Conservation (phyloP, 179 eudicot species). For the Dionaea muscipula region DNA sequence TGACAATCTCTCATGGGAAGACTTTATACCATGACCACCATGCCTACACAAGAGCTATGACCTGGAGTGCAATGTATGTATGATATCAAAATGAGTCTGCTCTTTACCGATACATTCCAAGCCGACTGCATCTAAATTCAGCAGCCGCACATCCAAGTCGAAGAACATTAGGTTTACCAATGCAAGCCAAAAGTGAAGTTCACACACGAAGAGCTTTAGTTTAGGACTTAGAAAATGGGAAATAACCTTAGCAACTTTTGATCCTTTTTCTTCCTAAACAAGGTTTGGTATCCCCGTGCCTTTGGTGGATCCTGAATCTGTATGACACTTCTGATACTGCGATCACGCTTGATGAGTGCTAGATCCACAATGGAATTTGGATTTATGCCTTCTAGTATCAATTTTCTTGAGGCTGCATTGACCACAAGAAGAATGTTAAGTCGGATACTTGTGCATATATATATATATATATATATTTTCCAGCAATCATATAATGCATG, state of each 20-base stretch:
- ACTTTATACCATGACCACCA: too few relatives aligned
- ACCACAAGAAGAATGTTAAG: not conserved
- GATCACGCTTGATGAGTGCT: not conserved
- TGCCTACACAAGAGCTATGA: too few relatives aligned
- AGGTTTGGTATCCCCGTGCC: not conserved
- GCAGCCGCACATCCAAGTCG: too few relatives aligned
- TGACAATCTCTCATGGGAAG: too few relatives aligned
- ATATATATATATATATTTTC: not conserved
- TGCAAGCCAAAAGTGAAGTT: too few relatives aligned
- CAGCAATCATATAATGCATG: not conserved
- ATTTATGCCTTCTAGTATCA: slow-evolving; percentile 9
- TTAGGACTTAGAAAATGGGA: too few relatives aligned
- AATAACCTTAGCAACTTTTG: not conserved
- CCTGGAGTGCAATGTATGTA: too few relatives aligned
- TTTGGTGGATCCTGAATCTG: not conserved
- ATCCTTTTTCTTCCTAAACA: not conserved
- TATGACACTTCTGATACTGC: not conserved
- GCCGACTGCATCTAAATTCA: too few relatives aligned
- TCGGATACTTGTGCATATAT: not conserved
- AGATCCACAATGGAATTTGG: not conserved
- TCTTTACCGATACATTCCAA: too few relatives aligned
- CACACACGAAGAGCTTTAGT: too few relatives aligned
- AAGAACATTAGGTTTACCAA: too few relatives aligned
- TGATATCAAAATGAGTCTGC: too few relatives aligned
- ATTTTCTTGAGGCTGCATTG: slow-evolving; percentile 11